Evolutionary conservation across 768 basidiomycete genomes (phyloP).

Genomic region (Coprinopsis cinerea): DNA sequence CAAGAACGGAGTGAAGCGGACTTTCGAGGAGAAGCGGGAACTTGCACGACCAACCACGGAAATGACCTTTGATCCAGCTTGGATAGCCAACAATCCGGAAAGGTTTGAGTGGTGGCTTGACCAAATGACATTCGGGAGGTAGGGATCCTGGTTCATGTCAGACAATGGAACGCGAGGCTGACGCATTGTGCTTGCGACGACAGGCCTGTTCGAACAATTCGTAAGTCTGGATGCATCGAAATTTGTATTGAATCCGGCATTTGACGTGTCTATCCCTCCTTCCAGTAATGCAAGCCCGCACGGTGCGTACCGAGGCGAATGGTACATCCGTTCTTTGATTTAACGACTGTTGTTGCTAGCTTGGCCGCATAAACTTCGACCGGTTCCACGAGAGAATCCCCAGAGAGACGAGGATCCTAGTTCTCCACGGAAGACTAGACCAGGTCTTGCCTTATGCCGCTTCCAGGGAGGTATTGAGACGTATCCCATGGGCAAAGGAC

Average conservation of each 20-base stretch:
- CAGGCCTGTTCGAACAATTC: constrained; percentile 11
- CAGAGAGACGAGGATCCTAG: constrained; percentile 26
- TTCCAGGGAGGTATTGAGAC: constrained; percentile 27
- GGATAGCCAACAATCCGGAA: constrained; percentile 11
- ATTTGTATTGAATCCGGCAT: background rate
- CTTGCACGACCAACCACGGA: constrained; percentile 10
- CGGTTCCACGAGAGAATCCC: constrained; percentile 24
- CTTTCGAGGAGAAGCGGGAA: constrained; percentile 11
- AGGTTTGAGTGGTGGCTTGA: constrained; percentile 11
- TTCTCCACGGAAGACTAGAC: constrained; percentile 39
- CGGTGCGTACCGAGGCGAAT: too few relatives aligned
- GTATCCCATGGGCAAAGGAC: constrained; percentile 31
- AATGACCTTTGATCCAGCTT: constrained; percentile 8
- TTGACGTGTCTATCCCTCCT: background rate
- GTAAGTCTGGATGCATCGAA: too few relatives aligned
- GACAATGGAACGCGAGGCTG: too few relatives aligned
- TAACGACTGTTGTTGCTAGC: constrained; percentile 13
- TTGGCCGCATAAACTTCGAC: constrained; percentile 27
- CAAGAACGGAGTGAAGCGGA: constrained; percentile 6
- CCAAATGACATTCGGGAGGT: constrained; percentile 10
- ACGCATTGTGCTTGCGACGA: background rate
- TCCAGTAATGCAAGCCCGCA: constrained; percentile 13
- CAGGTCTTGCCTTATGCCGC: constrained; percentile 31
- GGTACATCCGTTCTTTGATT: too few relatives aligned
- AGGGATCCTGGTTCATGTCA: background rate